phyloP scores from a whole-genome alignment of 768 basidiomycete species.

The Tulasnella sp. region DNA sequence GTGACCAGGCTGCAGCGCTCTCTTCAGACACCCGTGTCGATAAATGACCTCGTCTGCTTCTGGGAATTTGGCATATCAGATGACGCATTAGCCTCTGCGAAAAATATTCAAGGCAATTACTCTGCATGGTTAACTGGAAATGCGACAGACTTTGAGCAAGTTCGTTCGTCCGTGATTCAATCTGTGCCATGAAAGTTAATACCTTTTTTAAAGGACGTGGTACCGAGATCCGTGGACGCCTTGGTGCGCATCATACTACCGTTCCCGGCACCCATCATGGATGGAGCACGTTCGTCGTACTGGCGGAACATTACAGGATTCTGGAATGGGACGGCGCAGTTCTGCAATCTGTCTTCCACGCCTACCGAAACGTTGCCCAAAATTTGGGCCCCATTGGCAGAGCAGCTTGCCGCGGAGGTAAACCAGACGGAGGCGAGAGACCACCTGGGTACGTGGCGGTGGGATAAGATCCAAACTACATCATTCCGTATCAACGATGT shows the following conservation, averaged over 20 bases:
- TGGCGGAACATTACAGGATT: constrained; percentile 72
- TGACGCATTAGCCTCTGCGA: constrained; percentile 46
- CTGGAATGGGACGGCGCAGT: constrained; percentile 48
- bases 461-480: constrained; percentile 51
- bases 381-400: constrained; percentile 42
- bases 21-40: too few relatives aligned
- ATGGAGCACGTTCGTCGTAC: constrained; percentile 44
- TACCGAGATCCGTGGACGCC: constrained; percentile 27
- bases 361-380: constrained; percentile 27
- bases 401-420: constrained; percentile 37
- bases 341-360: constrained; percentile 43
- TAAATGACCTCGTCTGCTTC: not conserved
- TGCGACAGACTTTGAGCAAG: constrained; percentile 52
- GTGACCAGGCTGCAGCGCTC: too few relatives aligned
- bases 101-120: constrained; percentile 56
- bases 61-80: constrained; percentile 40
- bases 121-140: constrained; percentile 66
- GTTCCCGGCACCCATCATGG: constrained; percentile 32
- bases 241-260: constrained; percentile 42
- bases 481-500: constrained; percentile 59
- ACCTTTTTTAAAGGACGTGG: not conserved
- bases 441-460: constrained; percentile 52
- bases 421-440: constrained; percentile 37
- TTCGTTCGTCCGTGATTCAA: too few relatives aligned
- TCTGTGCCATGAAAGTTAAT: too few relatives aligned